phyloP scores from a whole-genome alignment of 2,329 filamentous ascomycete genomes.

The Fusarium denticulatum region DNA sequence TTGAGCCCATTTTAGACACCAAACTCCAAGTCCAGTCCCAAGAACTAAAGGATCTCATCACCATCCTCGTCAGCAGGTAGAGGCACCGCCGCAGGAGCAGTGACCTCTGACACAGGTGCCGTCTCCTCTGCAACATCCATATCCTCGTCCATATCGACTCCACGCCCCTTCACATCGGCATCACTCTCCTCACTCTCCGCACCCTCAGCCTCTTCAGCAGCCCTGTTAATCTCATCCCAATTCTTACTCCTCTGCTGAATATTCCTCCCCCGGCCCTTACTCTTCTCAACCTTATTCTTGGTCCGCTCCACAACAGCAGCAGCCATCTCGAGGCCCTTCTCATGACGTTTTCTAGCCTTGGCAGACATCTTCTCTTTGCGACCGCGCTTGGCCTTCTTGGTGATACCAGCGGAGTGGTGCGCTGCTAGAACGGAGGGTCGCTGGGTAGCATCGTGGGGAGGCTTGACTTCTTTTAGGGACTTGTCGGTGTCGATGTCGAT shows the following conservation, averaged over 20 bases:
- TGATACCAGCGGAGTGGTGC: slow-evolving; percentile 72
- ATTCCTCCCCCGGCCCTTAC: slow-evolving; percentile 58
- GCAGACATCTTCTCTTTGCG: slow-evolving; percentile 65
- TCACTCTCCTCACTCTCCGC: not conserved
- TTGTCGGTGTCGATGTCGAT: slow-evolving; percentile 78
- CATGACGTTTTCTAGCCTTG: slow-evolving; percentile 65
- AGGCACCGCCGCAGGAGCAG: slow-evolving; percentile 7
- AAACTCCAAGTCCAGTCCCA: slow-evolving; percentile 38
- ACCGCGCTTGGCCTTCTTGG: slow-evolving; percentile 70
- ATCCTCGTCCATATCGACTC: slow-evolving; percentile 50
- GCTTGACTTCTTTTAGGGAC: slow-evolving; percentile 69
- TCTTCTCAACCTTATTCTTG: slow-evolving; percentile 64
- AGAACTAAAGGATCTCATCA: slow-evolving; percentile 47
- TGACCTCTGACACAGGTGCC: not conserved
- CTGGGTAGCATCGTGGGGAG: slow-evolving; percentile 50
- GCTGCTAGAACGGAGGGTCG: slow-evolving; percentile 76
- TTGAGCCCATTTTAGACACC: slow-evolving; percentile 41
- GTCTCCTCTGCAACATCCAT: slow-evolving; percentile 43
- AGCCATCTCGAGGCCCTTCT: slow-evolving; percentile 67
- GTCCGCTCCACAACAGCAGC: slow-evolving; percentile 69
- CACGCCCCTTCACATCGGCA: slow-evolving; percentile 36
- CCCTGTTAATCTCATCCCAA: slow-evolving; percentile 69
- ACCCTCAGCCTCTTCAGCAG: slow-evolving; percentile 30
- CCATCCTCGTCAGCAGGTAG: slow-evolving; percentile 44
- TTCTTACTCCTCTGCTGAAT: slow-evolving; percentile 62